These are phyloP conservation scores for Ganoderma leucocontextum DNA, from an alignment of 1,284 basidiomycete genomes.

Conservation along the genomic window DNA sequence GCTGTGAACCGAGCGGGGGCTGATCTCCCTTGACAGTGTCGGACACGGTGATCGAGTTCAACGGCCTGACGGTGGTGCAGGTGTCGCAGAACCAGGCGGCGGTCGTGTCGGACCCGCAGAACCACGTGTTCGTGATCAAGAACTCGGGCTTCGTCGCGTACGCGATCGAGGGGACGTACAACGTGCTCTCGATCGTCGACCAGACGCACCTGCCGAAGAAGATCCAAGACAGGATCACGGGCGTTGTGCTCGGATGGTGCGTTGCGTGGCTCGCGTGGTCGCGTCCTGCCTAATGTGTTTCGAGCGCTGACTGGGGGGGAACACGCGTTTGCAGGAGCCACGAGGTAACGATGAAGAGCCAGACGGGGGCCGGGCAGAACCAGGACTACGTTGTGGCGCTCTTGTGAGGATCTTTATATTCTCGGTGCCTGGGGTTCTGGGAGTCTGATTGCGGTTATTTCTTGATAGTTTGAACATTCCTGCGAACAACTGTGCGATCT, in stretches of 20 bases:
- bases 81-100: slow-evolving; percentile 85
- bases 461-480: slow-evolving; percentile 74
- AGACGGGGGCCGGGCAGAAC: slow-evolving; percentile 49
- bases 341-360: slow-evolving; percentile 78
- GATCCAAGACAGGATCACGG: slow-evolving; percentile 70
- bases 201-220: slow-evolving; percentile 74
- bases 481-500: slow-evolving; percentile 83
- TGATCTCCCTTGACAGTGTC: slow-evolving; percentile 58
- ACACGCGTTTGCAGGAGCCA: slow-evolving; percentile 52
- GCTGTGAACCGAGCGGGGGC: not conserved
- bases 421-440: not conserved
- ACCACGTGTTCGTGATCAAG: slow-evolving; percentile 82
- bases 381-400: slow-evolving; percentile 78
- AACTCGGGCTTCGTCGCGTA: slow-evolving; percentile 81
- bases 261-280: slow-evolving; percentile 18
- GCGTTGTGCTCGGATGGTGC: slow-evolving; percentile 63
- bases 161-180: slow-evolving; percentile 76
- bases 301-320: not conserved
- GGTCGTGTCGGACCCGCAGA: slow-evolving; percentile 81
- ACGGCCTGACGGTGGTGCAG: slow-evolving; percentile 80
- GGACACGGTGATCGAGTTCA: slow-evolving; percentile 80
- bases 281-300: not conserved
- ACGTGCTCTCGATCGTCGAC: slow-evolving; percentile 80
- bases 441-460: not conserved
- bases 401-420: slow-evolving; percentile 58